Conservation (phyloP, 2,329 filamentous ascomycete species). For the Pyrenochaeta sp. region DNA sequence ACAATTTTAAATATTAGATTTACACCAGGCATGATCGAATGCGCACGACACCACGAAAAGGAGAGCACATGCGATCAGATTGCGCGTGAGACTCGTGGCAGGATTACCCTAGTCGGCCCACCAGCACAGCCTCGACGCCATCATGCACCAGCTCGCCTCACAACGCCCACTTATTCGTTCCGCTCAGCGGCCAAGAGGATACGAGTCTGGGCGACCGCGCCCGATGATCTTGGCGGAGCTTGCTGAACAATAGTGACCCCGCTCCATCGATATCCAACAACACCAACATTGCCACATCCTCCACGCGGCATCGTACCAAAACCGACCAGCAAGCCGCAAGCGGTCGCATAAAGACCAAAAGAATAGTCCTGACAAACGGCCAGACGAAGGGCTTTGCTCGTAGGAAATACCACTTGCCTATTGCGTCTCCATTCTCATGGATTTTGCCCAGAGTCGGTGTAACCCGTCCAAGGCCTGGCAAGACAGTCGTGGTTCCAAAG, state of each 20-base stretch:
- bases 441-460: slow-evolving; percentile 23
- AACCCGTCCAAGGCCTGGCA: slow-evolving; percentile 22
- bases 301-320: slow-evolving; percentile 19
- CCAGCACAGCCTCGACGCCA: slow-evolving; percentile 45
- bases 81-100: slow-evolving; percentile 24
- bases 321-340: background rate
- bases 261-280: slow-evolving; percentile 13
- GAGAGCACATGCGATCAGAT: slow-evolving; percentile 11
- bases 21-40: slow-evolving; percentile 11
- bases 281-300: slow-evolving; percentile 1
- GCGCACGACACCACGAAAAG: slow-evolving; percentile 4
- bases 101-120: slow-evolving; percentile 13
- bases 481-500: slow-evolving; percentile 18
- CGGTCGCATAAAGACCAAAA: slow-evolving; percentile 1
- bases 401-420: slow-evolving; percentile 18
- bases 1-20: slow-evolving; percentile 5
- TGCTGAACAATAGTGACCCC: slow-evolving; percentile 20
- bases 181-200: slow-evolving; percentile 14
- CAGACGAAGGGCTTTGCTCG: slow-evolving; percentile 12
- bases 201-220: too few relatives aligned
- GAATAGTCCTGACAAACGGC: slow-evolving; percentile 9
- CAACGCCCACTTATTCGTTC: slow-evolving; percentile 25
- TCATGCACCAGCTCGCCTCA: slow-evolving; percentile 31
- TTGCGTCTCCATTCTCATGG: slow-evolving; percentile 3
- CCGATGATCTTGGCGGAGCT: slow-evolving; percentile 11